These are phyloP conservation scores for Gossypium armourianum DNA, from an alignment of 441 rosid species.

Conservation along the genomic window DNA sequence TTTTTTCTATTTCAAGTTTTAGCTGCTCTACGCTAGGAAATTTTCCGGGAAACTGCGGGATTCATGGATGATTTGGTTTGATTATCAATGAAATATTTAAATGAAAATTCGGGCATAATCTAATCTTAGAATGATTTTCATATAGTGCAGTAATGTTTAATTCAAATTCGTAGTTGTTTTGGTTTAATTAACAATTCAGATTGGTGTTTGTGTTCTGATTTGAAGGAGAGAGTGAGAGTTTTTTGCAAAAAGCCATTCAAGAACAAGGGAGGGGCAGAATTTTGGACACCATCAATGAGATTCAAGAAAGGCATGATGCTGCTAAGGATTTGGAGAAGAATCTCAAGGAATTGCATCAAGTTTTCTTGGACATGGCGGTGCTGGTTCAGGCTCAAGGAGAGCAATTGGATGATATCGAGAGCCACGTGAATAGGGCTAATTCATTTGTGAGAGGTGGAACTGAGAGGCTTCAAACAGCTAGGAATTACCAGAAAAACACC, in stretches of 20 bases:
- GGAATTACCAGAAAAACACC: conserved; percentile 57
- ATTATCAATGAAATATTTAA: background rate
- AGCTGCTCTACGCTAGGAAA: background rate
- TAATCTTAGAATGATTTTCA: no score
- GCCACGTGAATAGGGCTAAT: conserved; percentile 51
- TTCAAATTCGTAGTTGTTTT: no score
- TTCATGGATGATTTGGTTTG: background rate
- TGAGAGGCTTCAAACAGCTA: conserved; percentile 40
- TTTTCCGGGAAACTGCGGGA: background rate
- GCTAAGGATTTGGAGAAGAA: conserved; percentile 69
- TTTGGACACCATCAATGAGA: conserved; percentile 62
- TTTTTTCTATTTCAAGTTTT: background rate
- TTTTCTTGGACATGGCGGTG: conserved; percentile 78
- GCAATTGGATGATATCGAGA: conserved; percentile 76
- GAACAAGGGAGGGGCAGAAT: conserved; percentile 74
- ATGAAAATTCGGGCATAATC: no score
- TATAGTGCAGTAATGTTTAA: no score
- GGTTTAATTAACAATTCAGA: no score
- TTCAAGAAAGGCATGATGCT: conserved; percentile 80
- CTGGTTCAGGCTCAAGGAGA: conserved; percentile 66
- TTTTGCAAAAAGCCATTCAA: conserved; percentile 76
- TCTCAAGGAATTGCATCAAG: conserved; percentile 72
- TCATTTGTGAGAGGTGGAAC: conserved; percentile 55
- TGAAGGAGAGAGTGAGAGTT: conserved; percentile 85
- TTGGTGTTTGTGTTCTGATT: background rate